Evolutionary conservation across 306 rosid genomes (phyloP).

Genomic region (Fragaria nilgerrensis): DNA sequence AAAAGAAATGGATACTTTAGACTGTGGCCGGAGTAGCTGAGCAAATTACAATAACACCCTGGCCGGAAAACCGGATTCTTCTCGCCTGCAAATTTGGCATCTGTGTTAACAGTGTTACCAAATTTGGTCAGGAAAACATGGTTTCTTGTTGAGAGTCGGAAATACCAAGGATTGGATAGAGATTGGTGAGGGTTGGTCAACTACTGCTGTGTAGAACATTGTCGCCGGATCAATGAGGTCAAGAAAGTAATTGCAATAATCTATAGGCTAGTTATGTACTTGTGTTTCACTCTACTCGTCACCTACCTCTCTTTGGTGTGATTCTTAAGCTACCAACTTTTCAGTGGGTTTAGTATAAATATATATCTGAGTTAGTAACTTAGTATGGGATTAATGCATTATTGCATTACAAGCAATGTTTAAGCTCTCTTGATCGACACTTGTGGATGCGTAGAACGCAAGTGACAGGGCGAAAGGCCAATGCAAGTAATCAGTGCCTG

Average conservation of each 20-base stretch:
- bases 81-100: background rate
- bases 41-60: slow-evolving; percentile 20
- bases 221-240: slow-evolving; percentile 19
- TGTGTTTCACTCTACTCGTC: background rate
- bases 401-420: background rate
- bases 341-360: background rate
- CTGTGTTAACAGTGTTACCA: background rate
- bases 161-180: slow-evolving; percentile 34
- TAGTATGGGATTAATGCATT: background rate
- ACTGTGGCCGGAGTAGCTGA: background rate
- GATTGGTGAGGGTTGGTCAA: slow-evolving; percentile 46
- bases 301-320: background rate
- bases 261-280: no score
- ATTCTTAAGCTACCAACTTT: background rate
- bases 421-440: background rate
- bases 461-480: background rate
- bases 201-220: slow-evolving; percentile 23
- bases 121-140: background rate
- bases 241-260: background rate
- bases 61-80: background rate
- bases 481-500: background rate
- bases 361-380: background rate
- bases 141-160: slow-evolving; percentile 4
- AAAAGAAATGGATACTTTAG: slow-evolving; percentile 17
- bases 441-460: background rate